These are phyloP conservation scores for Neurospora sp. DNA, from an alignment of 495 filamentous ascomycete species.

Conservation along the genomic window DNA sequence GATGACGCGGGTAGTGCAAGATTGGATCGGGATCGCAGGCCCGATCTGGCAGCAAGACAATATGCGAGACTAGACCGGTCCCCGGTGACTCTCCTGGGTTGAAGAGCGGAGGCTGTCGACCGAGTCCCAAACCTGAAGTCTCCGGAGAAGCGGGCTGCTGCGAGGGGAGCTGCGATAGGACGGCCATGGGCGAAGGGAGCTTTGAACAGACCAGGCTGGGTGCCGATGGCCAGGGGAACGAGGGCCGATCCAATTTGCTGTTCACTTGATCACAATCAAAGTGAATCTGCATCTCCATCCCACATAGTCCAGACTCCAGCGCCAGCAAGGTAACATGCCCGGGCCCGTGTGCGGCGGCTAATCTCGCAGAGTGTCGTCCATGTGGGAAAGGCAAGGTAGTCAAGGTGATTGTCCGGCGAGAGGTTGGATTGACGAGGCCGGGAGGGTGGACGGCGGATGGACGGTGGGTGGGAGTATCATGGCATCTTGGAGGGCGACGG, in stretches of 20 bases:
- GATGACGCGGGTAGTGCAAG: neutral
- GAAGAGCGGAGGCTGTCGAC: neutral
- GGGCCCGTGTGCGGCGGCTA: neutral
- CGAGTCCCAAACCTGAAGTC: neutral
- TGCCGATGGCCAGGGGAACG: neutral
- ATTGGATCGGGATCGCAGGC: slow-evolving; percentile 2
- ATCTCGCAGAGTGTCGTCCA: neutral
- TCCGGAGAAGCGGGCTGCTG: neutral
- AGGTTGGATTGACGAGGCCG: neutral
- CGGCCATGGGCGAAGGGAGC: neutral
- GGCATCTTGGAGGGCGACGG: neutral
- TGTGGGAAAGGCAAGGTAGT: neutral
- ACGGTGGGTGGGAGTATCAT: neutral
- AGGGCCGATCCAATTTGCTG: neutral
- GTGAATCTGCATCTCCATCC: neutral
- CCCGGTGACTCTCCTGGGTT: neutral
- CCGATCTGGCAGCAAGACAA: slow-evolving; percentile 10
- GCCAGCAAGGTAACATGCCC: neutral
- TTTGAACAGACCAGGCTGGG: neutral
- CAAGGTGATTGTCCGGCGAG: neutral
- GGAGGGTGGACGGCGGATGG: neutral
- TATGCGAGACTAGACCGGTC: slow-evolving; percentile 6
- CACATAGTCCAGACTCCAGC: neutral
- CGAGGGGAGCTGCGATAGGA: neutral
- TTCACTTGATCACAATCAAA: neutral